Evolutionary conservation across 129 eudicot species (phyloP).

Genomic region (Ambrosia trifida): DNA sequence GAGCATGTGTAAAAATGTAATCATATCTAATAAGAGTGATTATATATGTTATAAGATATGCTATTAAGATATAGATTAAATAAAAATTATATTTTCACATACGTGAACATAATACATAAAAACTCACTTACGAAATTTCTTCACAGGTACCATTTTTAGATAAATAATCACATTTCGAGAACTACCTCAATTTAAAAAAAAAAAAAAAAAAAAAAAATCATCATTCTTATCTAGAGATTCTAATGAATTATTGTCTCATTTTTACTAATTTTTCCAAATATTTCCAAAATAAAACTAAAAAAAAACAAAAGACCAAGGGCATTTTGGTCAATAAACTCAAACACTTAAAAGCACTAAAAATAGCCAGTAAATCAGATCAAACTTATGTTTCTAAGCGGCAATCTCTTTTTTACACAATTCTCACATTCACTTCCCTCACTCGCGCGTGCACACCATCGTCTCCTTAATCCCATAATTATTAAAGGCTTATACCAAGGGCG

Average conservation of each 20-base stretch:
- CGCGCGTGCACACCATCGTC: conserved; percentile 4
- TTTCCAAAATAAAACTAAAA: neutral
- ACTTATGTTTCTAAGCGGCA: conserved; percentile 37
- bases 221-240: neutral
- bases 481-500: no score
- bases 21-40: no score
- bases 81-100: no score
- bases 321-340: conserved; percentile 20
- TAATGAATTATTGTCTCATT: neutral
- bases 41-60: no score
- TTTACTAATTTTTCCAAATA: neutral
- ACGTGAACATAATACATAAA: no score
- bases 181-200: no score
- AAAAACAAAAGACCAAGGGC: conserved; percentile 16
- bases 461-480: neutral
- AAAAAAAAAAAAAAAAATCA: no score
- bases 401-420: conserved; percentile 19
- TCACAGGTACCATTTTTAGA: neutral
- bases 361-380: conserved; percentile 26
- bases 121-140: neutral
- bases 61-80: no score
- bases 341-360: conserved; percentile 30
- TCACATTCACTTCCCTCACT: neutral
- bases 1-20: no score
- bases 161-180: neutral